phyloP scores from a whole-genome alignment of 2,329 filamentous ascomycete genomes.

The Arthrobotrys conoides region DNA sequence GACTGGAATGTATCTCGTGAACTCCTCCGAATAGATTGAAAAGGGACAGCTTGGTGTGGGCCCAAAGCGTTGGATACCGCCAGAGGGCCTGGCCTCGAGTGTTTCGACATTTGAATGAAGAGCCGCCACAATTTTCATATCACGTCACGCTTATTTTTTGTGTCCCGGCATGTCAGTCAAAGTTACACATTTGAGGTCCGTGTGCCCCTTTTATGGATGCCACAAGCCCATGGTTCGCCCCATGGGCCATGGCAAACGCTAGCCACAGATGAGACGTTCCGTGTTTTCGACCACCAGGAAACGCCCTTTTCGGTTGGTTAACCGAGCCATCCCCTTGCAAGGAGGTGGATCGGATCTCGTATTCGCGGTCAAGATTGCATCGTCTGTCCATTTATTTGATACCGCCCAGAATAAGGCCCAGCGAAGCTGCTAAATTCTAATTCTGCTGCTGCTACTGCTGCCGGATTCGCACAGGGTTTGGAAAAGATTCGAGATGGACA shows the following conservation, averaged over 20 bases:
- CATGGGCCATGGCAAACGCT: conserved; percentile 5
- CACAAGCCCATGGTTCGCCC: neutral
- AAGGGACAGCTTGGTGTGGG: conserved; percentile 28
- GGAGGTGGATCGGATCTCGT: conserved; percentile 28
- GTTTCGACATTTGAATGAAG: conserved; percentile 37
- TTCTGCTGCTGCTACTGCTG: conserved; percentile 8
- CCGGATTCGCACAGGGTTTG: conserved; percentile 32
- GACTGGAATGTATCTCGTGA: neutral
- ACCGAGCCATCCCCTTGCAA: conserved; percentile 22
- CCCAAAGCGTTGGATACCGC: conserved; percentile 22
- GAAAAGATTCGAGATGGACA: conserved; percentile 30
- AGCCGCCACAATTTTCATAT: conserved; percentile 17
- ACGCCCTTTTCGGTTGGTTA: conserved; percentile 42
- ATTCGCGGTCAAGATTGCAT: conserved; percentile 24
- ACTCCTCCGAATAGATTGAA: conserved; percentile 32
- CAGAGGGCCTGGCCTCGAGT: conserved; percentile 32
- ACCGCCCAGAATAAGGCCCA: conserved; percentile 28
- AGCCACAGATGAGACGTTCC: conserved; percentile 44
- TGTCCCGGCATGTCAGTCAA: conserved; percentile 10
- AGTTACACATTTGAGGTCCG: neutral
- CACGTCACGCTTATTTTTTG: conserved; percentile 39
- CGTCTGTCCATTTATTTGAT: conserved; percentile 22
- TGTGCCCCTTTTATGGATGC: conserved; percentile 41
- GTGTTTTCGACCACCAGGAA: conserved; percentile 39
- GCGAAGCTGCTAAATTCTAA: neutral